Base-by-base conservation (phyloP, 1,284 basidiomycete genomes). In the Ustilago tritici region DNA sequence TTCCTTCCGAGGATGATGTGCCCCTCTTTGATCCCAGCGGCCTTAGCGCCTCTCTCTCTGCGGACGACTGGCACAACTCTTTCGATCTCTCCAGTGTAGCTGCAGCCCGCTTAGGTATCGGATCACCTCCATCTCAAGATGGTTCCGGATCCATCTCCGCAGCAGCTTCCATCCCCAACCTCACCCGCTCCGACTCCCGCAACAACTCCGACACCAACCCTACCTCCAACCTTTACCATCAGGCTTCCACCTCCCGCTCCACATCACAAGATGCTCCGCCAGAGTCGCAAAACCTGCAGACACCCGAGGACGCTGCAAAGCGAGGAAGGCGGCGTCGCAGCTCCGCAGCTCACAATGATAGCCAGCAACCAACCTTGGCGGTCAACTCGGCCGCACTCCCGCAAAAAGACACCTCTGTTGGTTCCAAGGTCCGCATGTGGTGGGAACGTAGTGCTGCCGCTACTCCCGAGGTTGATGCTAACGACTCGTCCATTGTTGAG, bases 401-500 rank as follows among this genome's bases (percentile, higher is more conserved):
- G 9, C 69, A 65, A 19, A 76, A 76, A 32, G 74, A 71, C 17
- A 68, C 75, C 4, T 72, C 70, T 3, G 71, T 78, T 3, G 63
- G 65, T 3, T 70, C 75, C 52, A 74, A 74, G 40, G 70, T 74
- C n/a, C 70, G 76, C 38, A 78, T 78, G 71, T 78, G 76, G 76
- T 78, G 76, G 76, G 64, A 78, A 46, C 53, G 76, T n/a, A 70
- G 68, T 40, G 70, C 70, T 7, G 63, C 67, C 3, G 61, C 35
- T 10, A 60, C 67, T 10, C 67, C 70, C 4, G 61, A 67, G 19
- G 43, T 36, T 31, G 63, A 70, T 3, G 14, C 61, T 2, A 59
- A 19, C 9, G 62, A 64, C 38, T 38, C 59, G 28, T 65, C 74
- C 11, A 56, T 70, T 36, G 61, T 70, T 17, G 65, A 65, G 32